A percentile compares a stretch with the other conserved stretches of the same genome.
phyloP scores from a whole-genome alignment of 2,329 filamentous ascomycete genomes.

The Nannizziopsis barbatae region DNA sequence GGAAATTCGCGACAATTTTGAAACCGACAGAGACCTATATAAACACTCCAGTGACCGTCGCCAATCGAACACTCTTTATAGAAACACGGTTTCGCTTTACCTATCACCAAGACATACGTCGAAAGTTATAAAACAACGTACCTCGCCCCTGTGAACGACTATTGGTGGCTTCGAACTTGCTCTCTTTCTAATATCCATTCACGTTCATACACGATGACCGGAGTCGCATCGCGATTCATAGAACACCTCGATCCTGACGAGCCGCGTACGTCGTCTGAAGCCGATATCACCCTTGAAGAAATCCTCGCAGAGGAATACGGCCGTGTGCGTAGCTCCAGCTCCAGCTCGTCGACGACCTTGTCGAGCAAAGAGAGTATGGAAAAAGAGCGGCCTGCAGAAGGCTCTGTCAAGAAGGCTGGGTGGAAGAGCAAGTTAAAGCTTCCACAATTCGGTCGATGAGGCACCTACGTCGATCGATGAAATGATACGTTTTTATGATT shows the following conservation, averaged over 20 bases:
- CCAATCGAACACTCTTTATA: neutral
- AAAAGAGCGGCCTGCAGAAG: conserved; percentile 1
- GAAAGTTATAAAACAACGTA: neutral
- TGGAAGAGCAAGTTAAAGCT: conserved; percentile 6
- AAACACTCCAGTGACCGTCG: neutral
- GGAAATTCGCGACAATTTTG: too few species aligned
- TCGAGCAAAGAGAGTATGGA: conserved; percentile 9
- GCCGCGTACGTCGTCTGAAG: conserved; percentile 10
- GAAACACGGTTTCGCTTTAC: neutral
- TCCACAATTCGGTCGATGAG: conserved; percentile 6
- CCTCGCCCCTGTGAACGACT: neutral
- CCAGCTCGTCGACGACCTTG: conserved; percentile 4
- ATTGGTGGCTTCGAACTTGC: neutral
- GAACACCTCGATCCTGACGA: conserved; percentile 14
- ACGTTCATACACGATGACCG: conserved; percentile 6
- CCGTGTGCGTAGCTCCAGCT: conserved; percentile 5
- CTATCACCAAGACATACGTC: neutral
- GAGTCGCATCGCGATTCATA: conserved; percentile 13
- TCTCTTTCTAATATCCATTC: neutral
- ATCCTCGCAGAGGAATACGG: conserved; percentile 14
- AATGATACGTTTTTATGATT: too few species aligned
- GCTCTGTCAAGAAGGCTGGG: neutral
- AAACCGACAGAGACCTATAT: too few species aligned
- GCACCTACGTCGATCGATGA: too few species aligned
- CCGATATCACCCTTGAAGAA: conserved; percentile 16